phyloP scores from a whole-genome alignment of 306 rosid genomes.

The Quercus variabilis region DNA sequence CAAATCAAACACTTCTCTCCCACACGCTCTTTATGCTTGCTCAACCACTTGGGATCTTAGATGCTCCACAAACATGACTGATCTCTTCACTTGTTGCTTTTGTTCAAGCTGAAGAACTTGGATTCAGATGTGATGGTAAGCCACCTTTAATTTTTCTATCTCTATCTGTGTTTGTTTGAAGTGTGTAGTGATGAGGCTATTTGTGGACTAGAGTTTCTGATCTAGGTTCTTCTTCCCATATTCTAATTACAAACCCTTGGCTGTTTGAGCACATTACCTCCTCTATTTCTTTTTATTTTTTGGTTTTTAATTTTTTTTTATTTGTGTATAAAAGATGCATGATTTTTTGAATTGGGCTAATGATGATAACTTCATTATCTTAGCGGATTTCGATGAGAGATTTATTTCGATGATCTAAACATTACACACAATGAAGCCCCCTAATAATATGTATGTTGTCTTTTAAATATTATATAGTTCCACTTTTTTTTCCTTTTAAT shows the following conservation, averaged over 20 bases:
- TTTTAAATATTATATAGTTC: background rate
- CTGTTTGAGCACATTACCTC: constrained; percentile 75
- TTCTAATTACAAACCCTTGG: constrained; percentile 85
- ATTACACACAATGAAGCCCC: constrained; percentile 93
- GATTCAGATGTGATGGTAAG: too few species aligned
- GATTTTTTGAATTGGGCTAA: constrained; percentile 34
- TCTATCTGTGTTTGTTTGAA: rapidly evolving
- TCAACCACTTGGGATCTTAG: too few species aligned
- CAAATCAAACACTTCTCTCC: too few species aligned
- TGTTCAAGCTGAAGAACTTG: too few species aligned
- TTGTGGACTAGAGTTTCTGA: constrained; percentile 95
- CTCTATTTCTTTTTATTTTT: background rate
- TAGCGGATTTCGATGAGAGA: constrained; percentile 97
- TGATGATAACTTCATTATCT: constrained; percentile 65
- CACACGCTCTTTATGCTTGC: too few species aligned
- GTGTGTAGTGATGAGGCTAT: constrained; percentile 64
- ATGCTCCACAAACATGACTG: too few species aligned
- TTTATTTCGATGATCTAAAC: constrained; percentile 68
- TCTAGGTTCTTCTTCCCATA: constrained; percentile 50
- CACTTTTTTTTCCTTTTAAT: too few species aligned
- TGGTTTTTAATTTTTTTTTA: background rate
- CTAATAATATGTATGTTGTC: too few species aligned
- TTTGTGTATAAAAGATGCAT: background rate
- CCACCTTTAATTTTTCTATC: too few species aligned
- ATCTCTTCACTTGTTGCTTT: too few species aligned